A percentile compares a stretch with the other conserved stretches of the same genome.
Conservation (phyloP, 768 basidiomycete species). For the Kwoniella dendrophila region DNA sequence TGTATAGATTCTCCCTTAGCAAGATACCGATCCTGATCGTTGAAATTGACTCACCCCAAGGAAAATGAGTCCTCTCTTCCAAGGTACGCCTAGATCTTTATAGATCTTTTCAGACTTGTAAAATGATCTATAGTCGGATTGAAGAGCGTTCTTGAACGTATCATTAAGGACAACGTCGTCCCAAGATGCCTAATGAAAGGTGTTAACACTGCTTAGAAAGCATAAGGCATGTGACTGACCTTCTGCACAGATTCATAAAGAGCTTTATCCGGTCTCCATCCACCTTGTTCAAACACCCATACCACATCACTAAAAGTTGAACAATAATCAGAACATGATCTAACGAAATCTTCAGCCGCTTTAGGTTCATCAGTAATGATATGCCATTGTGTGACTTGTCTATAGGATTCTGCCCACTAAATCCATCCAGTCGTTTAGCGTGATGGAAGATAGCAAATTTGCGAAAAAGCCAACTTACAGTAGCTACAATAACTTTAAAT, state of each 20-base stretch:
- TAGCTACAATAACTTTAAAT: conserved; percentile 34
- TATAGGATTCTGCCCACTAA: conserved; percentile 31
- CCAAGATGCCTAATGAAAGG: conserved; percentile 41
- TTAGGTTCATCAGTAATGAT: conserved; percentile 24
- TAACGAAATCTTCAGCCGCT: conserved; percentile 34
- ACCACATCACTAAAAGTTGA: conserved; percentile 52
- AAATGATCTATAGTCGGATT: conserved; percentile 78
- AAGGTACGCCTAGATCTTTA: conserved; percentile 73
- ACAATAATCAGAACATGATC: conserved; percentile 21
- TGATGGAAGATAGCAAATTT: neutral
- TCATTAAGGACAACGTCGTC: conserved; percentile 47
- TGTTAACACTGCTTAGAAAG: neutral
- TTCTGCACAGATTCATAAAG: conserved; percentile 61
- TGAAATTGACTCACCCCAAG: conserved; percentile 62
- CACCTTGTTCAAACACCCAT: conserved; percentile 74
- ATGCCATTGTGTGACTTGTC: conserved; percentile 33
- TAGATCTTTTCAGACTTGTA: conserved; percentile 74
- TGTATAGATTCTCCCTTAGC: conserved; percentile 3
- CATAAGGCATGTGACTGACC: conserved; percentile 22
- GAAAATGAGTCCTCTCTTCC: conserved; percentile 87
- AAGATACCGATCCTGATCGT: neutral
- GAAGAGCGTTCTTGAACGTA: conserved; percentile 67
- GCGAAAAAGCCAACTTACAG: conserved; percentile 24
- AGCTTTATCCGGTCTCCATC: conserved; percentile 66
- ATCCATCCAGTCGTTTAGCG: neutral